These are phyloP conservation scores for Cardamine occulta DNA, from an alignment of 345 rosid genomes.

Conservation along the genomic window DNA sequence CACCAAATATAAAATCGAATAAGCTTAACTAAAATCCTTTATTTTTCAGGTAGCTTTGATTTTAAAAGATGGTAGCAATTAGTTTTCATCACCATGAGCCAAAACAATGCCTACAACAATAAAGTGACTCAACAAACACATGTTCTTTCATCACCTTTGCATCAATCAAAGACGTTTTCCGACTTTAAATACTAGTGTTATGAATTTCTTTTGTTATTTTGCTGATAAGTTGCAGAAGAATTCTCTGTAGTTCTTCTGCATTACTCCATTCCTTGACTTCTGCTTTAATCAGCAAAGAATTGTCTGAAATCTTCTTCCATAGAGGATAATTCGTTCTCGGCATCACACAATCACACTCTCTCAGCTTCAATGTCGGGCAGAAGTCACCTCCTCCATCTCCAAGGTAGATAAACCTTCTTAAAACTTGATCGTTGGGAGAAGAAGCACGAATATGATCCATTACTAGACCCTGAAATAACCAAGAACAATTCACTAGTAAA, in stretches of 20 bases:
- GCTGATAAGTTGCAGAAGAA: conserved; percentile 53
- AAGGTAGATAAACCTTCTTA: conserved; percentile 60
- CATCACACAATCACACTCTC: conserved; percentile 63
- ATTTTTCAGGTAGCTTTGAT: neutral
- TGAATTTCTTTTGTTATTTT: conserved; percentile 36
- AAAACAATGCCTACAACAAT: conserved; percentile 5
- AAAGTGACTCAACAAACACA: neutral
- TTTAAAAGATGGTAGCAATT: neutral
- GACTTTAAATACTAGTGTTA: neutral
- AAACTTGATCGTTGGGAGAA: conserved; percentile 15
- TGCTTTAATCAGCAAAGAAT: conserved; percentile 61
- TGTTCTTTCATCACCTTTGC: neutral
- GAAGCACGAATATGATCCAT: conserved; percentile 55
- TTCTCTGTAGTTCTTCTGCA: conserved; percentile 60
- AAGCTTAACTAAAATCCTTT: neutral
- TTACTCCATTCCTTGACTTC: conserved; percentile 68
- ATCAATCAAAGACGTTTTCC: too few relatives aligned
- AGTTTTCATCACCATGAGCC: neutral
- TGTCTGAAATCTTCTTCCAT: conserved; percentile 51
- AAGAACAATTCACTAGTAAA: neutral
- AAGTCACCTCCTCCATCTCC: conserved; percentile 91
- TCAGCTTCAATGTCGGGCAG: conserved; percentile 73
- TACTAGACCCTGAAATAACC: conserved; percentile 59
- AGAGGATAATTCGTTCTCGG: conserved; percentile 76
- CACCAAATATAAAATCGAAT: neutral